Conservation (phyloP, 2,329 filamentous ascomycete species). For the Penicillium brasilianum region DNA sequence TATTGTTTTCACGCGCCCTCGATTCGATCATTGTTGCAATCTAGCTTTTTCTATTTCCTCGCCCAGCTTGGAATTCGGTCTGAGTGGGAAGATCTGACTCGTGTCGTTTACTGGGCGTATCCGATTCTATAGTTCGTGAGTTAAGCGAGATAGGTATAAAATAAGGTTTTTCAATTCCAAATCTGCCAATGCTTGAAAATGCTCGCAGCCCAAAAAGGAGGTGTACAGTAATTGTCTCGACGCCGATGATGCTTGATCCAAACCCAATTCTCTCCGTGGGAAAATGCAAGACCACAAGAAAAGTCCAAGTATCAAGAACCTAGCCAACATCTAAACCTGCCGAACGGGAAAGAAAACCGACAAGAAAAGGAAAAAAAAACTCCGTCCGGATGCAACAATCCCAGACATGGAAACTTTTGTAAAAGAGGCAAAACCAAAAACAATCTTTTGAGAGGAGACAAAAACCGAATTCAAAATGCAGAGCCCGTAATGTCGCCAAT, state of each 20-base stretch:
- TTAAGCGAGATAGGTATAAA: too few species aligned
- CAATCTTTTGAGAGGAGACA: slow-evolving; percentile 12
- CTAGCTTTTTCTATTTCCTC: neutral
- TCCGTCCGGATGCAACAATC: slow-evolving; percentile 24
- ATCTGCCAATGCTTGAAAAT: neutral
- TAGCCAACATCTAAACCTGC: neutral
- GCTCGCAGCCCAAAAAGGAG: neutral
- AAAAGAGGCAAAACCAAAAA: neutral
- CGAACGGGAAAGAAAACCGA: slow-evolving; percentile 4
- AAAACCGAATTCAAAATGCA: slow-evolving; percentile 26
- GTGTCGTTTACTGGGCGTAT: neutral
- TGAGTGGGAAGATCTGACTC: too few species aligned
- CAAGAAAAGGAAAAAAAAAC: slow-evolving; percentile 5
- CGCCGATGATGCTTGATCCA: slow-evolving; percentile 1
- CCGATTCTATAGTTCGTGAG: neutral
- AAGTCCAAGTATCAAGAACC: neutral
- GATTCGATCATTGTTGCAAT: neutral
- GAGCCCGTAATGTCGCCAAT: slow-evolving; percentile 12
- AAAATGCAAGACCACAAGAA: slow-evolving; percentile 1
- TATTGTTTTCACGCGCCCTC: neutral
- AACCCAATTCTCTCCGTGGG: neutral
- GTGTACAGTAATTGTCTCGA: neutral
- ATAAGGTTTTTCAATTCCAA: neutral
- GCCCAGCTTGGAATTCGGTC: neutral
- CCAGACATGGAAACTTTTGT: slow-evolving; percentile 24